Percentiles rank a stretch among this genome's conserved stretches.
Conservation (phyloP, 2,329 filamentous ascomycete genomes). For the Exophiala bonariae region DNA sequence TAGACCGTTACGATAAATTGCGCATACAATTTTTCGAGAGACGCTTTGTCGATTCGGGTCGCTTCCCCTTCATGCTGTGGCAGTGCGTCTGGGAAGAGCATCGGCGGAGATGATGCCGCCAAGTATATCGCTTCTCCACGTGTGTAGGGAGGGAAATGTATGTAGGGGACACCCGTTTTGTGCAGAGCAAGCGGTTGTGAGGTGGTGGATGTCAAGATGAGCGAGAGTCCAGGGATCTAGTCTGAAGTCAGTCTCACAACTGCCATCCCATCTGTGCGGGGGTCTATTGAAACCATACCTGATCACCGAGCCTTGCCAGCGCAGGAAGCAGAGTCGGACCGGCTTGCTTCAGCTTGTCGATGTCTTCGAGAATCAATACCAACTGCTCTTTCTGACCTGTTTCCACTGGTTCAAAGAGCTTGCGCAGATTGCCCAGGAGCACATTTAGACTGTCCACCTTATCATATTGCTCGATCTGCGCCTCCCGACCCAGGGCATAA, state of each 20-base stretch:
- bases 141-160: constrained; percentile 82
- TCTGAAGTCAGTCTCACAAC: neutral
- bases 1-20: constrained; percentile 83
- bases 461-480: constrained; percentile 50
- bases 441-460: constrained; percentile 80
- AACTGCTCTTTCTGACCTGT: constrained; percentile 56
- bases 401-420: constrained; percentile 38
- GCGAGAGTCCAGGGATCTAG: constrained; percentile 75
- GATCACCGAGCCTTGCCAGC: constrained; percentile 75
- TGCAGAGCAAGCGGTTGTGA: constrained; percentile 71
- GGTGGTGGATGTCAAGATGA: constrained; percentile 73
- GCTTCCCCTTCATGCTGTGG: constrained; percentile 10
- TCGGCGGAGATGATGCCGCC: constrained; percentile 41
- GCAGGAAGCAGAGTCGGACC: constrained; percentile 77
- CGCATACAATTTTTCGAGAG: constrained; percentile 44
- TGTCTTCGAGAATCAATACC: constrained; percentile 81
- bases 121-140: constrained; percentile 76
- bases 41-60: too few species aligned
- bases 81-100: constrained; percentile 16
- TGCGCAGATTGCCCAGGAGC: constrained; percentile 68
- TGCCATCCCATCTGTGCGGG: constrained; percentile 13
- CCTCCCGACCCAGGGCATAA: constrained; percentile 35
- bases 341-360: constrained; percentile 81
- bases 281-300: neutral
- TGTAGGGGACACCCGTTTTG: constrained; percentile 68